Evolutionary conservation across 192 early-diverging fungal species (phyloP).

Genomic region (Podila minutissima): DNA sequence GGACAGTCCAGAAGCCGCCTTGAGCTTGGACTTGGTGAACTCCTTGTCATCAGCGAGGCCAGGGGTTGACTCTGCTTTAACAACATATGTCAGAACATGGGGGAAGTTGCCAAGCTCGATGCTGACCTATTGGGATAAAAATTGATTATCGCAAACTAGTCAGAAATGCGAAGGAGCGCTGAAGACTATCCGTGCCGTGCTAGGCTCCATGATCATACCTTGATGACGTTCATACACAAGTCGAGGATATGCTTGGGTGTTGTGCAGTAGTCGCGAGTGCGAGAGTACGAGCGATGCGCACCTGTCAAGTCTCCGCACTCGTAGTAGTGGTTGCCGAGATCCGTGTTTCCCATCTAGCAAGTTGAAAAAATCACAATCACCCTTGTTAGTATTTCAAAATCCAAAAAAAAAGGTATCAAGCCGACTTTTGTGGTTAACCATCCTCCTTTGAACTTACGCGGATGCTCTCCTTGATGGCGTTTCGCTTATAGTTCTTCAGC

Average conservation of each 20-base stretch:
- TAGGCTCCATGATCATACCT: constrained; percentile 39
- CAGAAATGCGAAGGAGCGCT: not conserved
- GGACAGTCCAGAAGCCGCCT: constrained; percentile 71
- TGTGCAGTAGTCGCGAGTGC: constrained; percentile 83
- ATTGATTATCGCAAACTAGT: not conserved
- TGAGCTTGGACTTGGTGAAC: constrained; percentile 66
- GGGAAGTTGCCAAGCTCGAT: constrained; percentile 75
- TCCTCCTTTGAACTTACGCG: constrained; percentile 59
- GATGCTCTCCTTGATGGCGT: constrained; percentile 87
- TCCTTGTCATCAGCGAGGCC: constrained; percentile 70
- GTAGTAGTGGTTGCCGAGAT: constrained; percentile 84
- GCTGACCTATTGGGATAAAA: constrained; percentile 57
- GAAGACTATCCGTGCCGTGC: not conserved
- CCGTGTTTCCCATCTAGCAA: constrained; percentile 81
- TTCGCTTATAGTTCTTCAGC: constrained; percentile 81
- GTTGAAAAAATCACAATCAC: not conserved
- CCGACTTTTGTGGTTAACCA: not conserved
- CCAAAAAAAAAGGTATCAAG: not conserved
- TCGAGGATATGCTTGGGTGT: constrained; percentile 81
- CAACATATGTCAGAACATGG: constrained; percentile 75
- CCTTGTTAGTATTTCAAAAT: not conserved
- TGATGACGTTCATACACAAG: constrained; percentile 83
- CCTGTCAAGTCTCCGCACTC: constrained; percentile 71
- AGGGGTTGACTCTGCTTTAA: constrained; percentile 72
- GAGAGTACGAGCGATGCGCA: constrained; percentile 74